These are phyloP conservation scores for Ophiostoma perfectum DNA, from an alignment of 2,329 filamentous ascomycete species.

Conservation along the genomic window DNA sequence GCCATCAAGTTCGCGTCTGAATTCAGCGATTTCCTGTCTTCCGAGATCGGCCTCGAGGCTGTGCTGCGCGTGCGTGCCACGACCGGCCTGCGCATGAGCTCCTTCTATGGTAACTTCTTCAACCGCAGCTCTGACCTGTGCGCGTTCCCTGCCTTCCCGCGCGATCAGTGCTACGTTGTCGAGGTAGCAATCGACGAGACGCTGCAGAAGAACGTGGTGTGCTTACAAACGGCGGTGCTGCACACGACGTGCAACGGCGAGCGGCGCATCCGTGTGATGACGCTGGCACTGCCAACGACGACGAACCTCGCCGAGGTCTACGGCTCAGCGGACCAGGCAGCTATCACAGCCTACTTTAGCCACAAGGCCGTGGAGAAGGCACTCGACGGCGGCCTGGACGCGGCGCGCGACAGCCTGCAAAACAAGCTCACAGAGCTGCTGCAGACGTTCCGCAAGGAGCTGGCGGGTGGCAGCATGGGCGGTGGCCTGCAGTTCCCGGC, in stretches of 20 bases:
- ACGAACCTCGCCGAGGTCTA: slow-evolving; percentile 87
- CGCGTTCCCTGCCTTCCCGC: slow-evolving; percentile 94
- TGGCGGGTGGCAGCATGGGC: slow-evolving; percentile 92
- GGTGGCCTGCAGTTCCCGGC: slow-evolving; percentile 90
- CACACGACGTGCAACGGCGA: slow-evolving; percentile 98
- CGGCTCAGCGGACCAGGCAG: slow-evolving; percentile 88
- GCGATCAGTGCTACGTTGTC: slow-evolving; percentile 95
- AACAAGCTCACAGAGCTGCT: slow-evolving; percentile 88
- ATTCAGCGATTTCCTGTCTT: slow-evolving; percentile 93
- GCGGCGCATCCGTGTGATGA: slow-evolving; percentile 89
- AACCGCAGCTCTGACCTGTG: slow-evolving; percentile 96
- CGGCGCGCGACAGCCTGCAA: slow-evolving; percentile 84
- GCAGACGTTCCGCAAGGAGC: slow-evolving; percentile 93
- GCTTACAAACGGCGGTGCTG: slow-evolving; percentile 87
- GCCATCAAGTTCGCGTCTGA: slow-evolving; percentile 97
- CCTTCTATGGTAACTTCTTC: slow-evolving; percentile 99
- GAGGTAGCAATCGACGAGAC: slow-evolving; percentile 97
- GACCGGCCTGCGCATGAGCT: slow-evolving; percentile 90
- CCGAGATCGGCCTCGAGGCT: slow-evolving; percentile 92
- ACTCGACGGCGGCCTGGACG: slow-evolving; percentile 73
- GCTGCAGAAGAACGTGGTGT: slow-evolving; percentile 84
- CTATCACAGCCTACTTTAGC: slow-evolving; percentile 88
- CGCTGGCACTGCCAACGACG: slow-evolving; percentile 86
- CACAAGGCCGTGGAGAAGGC: slow-evolving; percentile 95
- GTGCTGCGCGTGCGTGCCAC: slow-evolving; percentile 93